Evolutionary conservation across 306 rosid species (phyloP), one percentile per base, ranked within the genome.

Genomic region (Senna tora): DNA sequence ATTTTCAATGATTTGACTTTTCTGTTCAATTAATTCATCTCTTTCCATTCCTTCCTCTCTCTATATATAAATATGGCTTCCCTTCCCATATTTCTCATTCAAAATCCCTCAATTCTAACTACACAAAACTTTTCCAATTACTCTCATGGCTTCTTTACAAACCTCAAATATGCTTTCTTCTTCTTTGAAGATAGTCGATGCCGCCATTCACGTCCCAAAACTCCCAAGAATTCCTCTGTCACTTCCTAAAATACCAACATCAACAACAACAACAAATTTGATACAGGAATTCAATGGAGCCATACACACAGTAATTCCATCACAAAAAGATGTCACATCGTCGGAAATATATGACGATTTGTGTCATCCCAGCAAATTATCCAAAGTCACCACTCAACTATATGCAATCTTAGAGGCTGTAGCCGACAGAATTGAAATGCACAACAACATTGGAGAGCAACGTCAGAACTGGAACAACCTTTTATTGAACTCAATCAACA

Each of bases 401-500:
- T 82, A 84, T 8, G 86, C 81, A 12, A 52, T 90, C 59, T 71
- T 87, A 8, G 89, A 87, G 57, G 73, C 76, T 6, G 84, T 87
- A 0, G 56, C 82, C 0, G 89, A 90, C 64, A 83, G 96, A 22
- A 51, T 84, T 0, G 85, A 85, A 65, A 87, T 86, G 89, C 96
- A 90, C 76, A 65, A 5, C 15, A 90, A 87, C 81, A 38, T 90
- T 0, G 72, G 83, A 7, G 62, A 78, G 2, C 89, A 86, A 20
- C 80, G 96, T 0, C 75, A 82, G 17, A 87, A 90, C 61, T 90
- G 93, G 96, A 86, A 90, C 38, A 22, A 70, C 7, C 93, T 87
- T 42, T 69, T 87, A 0, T 22, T 90, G 0, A 86, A 84, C 62
- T 85, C 91, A 72, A 62, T 84, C 62, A 90, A 87, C 45, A 78